Base-by-base conservation (phyloP, 2,329 filamentous ascomycete genomes). In the Clarireedia homoeocarpa region DNA sequence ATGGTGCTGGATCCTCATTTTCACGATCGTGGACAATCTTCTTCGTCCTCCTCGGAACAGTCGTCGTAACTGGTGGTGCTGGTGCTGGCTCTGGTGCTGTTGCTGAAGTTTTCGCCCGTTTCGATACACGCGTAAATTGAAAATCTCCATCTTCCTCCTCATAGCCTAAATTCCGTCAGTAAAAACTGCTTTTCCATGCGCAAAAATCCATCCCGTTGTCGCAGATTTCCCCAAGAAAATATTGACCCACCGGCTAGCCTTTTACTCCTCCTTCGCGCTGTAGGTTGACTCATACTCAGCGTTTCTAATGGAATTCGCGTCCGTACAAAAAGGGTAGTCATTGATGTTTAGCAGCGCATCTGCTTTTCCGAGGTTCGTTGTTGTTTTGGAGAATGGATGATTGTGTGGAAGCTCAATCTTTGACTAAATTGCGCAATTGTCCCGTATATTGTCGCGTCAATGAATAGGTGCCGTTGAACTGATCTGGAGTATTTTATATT, bases 131-230 rank as follows among this genome's bases (percentile, higher is more conserved):
- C 61, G 84, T 83, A 69, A 91, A 91, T 57, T 83, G 76, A 65
- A 91, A 91, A 60, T 88, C 88, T 65, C 87, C 88, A 73, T 88
- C 84, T 66, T 87, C 81, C 70, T 91, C 87, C 65, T 89, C 85
- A 64, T 85, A 86, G 59, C 72, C 76, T 74, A 55, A 45, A 24
- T 39, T 40, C 15, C 27, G 55, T 59, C 48, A 62, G 58, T 48
- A 56, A 53, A n/a, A 52, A 10, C 23, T 15, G 38, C 27, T 14
- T 14, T 24, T n/a, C 15, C 15, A 56, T 55, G 38, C 55, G 51
- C 55, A 48, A 50, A 39, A 45, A 42, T 46, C 45, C 38, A 23
- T 51, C 47, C 34, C 47, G 34, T 9, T 20, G 50, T 53, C 50
- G 59, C 49, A 58, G 45, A 51, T 14, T n/a, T 40, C 15, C 42